A percentile compares a stretch with the other conserved stretches of the same genome.
Evolutionary conservation across 306 rosid genomes (phyloP).

Genomic region (Astragalus membranaceus): DNA sequence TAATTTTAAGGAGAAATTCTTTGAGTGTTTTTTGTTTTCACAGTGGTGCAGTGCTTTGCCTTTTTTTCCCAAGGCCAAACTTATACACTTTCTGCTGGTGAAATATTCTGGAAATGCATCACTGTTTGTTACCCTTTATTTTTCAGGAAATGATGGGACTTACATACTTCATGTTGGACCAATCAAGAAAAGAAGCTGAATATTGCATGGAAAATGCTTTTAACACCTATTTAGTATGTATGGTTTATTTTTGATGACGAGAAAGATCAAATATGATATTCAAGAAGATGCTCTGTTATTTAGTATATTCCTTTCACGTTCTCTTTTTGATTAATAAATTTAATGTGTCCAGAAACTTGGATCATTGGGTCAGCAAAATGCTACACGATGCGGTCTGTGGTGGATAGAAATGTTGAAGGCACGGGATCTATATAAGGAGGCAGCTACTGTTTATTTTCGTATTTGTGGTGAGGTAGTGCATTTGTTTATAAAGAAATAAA

Average conservation of each 20-base stretch:
- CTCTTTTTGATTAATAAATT: conserved; percentile 22
- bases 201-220: conserved; percentile 98
- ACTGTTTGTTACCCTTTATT: conserved; percentile 16
- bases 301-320: conserved; percentile 11
- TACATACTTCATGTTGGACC: conserved; percentile 83
- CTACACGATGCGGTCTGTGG: conserved; percentile 92
- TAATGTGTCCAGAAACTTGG: conserved; percentile 72
- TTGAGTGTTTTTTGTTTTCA: neutral
- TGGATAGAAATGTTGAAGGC: conserved; percentile 94
- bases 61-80: neutral
- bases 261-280: neutral
- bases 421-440: conserved; percentile 74
- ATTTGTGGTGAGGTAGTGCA: conserved; percentile 85
- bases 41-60: neutral
- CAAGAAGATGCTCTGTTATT: conserved; percentile 5
- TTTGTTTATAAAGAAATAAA: neutral
- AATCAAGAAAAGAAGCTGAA: conserved; percentile 96
- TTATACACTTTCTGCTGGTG: conserved; percentile 3
- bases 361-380: conserved; percentile 73
- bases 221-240: conserved; percentile 75
- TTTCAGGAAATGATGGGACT: conserved; percentile 99
- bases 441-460: conserved; percentile 88
- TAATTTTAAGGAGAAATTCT: too few relatives aligned
- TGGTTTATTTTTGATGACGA: conserved; percentile 24
- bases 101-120: neutral